These are phyloP conservation scores for Fermentozyma sake DNA, from an alignment of 1,139 yeast genomes.

Conservation along the genomic window DNA sequence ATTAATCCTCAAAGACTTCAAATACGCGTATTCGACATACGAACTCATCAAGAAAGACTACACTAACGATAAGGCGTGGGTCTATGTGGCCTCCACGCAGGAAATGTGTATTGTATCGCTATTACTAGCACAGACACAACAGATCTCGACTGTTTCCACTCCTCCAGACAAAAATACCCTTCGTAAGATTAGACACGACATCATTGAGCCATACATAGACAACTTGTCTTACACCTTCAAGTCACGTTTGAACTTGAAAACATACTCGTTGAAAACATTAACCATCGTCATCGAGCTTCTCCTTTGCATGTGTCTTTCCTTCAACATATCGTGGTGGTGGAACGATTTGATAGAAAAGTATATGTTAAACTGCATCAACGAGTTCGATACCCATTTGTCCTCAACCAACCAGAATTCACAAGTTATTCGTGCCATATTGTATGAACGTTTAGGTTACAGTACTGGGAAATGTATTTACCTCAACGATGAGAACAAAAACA, in stretches of 20 bases:
- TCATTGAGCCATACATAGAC: constrained; percentile 64
- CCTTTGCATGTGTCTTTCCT: constrained; percentile 41
- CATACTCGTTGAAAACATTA: constrained; percentile 51
- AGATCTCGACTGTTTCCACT: constrained; percentile 12
- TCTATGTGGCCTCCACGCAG: constrained; percentile 76
- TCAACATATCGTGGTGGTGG: constrained; percentile 46
- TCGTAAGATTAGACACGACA: constrained; percentile 55
- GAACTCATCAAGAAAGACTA: constrained; percentile 80
- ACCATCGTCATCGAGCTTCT: constrained; percentile 47
- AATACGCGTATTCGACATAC: constrained; percentile 78
- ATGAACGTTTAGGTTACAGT: constrained; percentile 38
- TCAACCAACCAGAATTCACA: constrained; percentile 29
- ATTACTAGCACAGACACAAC: constrained; percentile 60
- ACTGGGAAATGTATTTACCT: constrained; percentile 27
- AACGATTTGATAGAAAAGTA: constrained; percentile 44
- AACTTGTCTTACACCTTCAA: constrained; percentile 48
- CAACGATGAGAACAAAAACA: constrained; percentile 11
- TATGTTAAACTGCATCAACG: constrained; percentile 37
- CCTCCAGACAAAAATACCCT: constrained; percentile 49
- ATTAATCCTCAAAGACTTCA: constrained; percentile 82
- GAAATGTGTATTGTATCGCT: constrained; percentile 82
- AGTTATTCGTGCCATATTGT: constrained; percentile 39
- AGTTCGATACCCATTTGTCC: constrained; percentile 34
- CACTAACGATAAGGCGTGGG: constrained; percentile 76
- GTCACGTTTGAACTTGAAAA: constrained; percentile 60